Conservation (phyloP, 2,329 filamentous ascomycete genomes). For the Sordariomycetes sp. region DNA sequence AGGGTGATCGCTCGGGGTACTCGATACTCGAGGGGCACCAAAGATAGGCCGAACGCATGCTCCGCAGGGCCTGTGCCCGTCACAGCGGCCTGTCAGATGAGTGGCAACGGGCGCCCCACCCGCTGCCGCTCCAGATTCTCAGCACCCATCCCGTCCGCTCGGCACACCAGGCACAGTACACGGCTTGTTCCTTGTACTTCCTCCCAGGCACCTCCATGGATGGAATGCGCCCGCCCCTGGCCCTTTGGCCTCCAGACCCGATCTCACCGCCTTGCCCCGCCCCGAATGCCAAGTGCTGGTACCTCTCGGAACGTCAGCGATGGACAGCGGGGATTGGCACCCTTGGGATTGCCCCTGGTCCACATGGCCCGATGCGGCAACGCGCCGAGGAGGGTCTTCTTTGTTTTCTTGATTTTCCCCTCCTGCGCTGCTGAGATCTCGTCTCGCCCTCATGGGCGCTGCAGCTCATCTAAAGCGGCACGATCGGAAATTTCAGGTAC, state of each 20-base stretch:
- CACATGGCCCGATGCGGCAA: background rate
- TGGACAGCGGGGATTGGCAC: background rate
- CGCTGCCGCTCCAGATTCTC: too few species aligned
- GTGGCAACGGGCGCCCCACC: too few species aligned
- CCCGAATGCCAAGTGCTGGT: background rate
- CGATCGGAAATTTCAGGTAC: background rate
- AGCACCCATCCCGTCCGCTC: too few species aligned
- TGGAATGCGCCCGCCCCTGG: background rate
- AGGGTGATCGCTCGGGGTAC: background rate
- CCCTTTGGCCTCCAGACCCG: background rate
- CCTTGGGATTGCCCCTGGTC: background rate
- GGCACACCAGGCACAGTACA: too few species aligned
- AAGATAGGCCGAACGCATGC: background rate
- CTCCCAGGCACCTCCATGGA: too few species aligned
- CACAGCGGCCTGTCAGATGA: too few species aligned
- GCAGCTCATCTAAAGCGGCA: background rate
- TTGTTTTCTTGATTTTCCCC: background rate
- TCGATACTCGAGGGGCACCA: background rate
- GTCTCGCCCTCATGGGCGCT: background rate
- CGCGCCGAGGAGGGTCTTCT: background rate
- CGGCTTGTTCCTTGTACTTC: too few species aligned
- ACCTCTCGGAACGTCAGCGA: background rate
- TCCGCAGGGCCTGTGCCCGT: background rate
- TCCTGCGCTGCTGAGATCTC: background rate
- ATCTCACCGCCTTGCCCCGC: background rate